Base-by-base conservation (phyloP, 1,139 yeast species). In the Yamadazyma epiphylla region DNA sequence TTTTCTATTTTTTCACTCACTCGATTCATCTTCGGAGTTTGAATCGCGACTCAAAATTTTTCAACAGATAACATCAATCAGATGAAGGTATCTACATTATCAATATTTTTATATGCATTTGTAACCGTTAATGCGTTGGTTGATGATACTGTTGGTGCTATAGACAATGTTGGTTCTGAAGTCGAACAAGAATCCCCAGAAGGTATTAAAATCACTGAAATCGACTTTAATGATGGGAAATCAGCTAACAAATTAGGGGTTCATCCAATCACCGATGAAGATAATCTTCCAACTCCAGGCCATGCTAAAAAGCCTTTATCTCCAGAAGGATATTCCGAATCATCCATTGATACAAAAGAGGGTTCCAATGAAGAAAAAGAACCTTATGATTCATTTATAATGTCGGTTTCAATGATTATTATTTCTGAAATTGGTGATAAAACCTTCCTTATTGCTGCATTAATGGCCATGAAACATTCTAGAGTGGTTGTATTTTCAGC, bases 361-460 rank as follows among this genome's bases (percentile, higher is more conserved):
- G 39, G 37, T n/a, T 45, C 41, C n/a, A 46, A 39, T 16, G 49
- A 45, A n/a, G 46, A 42, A 7, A 27, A 23, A 14, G 48, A 53
- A 24, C 51, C 59, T 10, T 60, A 58, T 37, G 59, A 71, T 44
- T 75, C 85, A 7, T 77, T 82, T 44, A 38, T 79, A 32, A 73
- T 82, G 80, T 73, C 89, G 2, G 58, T 77, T 12, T 77, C 88
- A 4, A 91, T 91, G 98, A 91, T 91, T 51, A 64, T 86, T 25
- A 85, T 88, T 17, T 85, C 95, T 16, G 99, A 91, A 58, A 80
- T 94, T 38, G 98, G 98, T 35, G 99, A 91, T 58, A 94, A 91
- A 63, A 91, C 99, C 0, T 91, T 91, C 52, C 71, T 91, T 45
- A 88, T 94, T 46, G 96, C 98, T 17, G 97, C 97, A 3, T 71